phyloP scores from a whole-genome alignment of 768 basidiomycete genomes.

The Lactarius evosmus region DNA sequence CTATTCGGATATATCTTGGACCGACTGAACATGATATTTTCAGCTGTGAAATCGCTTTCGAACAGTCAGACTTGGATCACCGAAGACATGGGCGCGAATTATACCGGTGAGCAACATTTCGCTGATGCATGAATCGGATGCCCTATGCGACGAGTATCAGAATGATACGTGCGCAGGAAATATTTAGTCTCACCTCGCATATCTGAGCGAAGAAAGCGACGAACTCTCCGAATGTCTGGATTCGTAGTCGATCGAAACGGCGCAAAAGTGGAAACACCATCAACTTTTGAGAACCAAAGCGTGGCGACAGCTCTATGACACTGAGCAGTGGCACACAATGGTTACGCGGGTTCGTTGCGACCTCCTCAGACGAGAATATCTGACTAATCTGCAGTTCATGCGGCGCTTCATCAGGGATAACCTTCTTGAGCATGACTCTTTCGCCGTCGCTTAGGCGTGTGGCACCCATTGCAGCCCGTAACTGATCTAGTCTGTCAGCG shows the following conservation, averaged over 20 bases:
- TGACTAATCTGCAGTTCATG: slow-evolving; percentile 35
- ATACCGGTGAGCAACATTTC: slow-evolving; percentile 33
- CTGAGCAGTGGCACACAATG: slow-evolving; percentile 18
- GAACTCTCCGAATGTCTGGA: slow-evolving; percentile 29
- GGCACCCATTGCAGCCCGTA: slow-evolving; percentile 33
- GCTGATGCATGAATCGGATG: slow-evolving; percentile 30
- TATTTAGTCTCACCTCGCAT: slow-evolving; percentile 20
- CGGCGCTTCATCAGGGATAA: slow-evolving; percentile 1
- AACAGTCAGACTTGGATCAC: not conserved
- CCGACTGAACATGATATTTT: slow-evolving; percentile 34
- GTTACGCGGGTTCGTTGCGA: slow-evolving; percentile 30
- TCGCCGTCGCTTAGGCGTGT: slow-evolving; percentile 32
- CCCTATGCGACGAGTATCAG: slow-evolving; percentile 20
- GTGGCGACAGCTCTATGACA: no score
- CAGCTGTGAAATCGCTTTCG: slow-evolving; percentile 19
- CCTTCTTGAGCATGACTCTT: slow-evolving; percentile 35
- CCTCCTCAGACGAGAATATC: slow-evolving; percentile 26
- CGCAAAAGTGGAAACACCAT: slow-evolving; percentile 33
- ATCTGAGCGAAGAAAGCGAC: slow-evolving; percentile 30
- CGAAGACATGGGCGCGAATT: slow-evolving; percentile 22
- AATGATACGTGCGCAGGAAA: slow-evolving; percentile 23
- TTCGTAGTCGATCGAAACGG: slow-evolving; percentile 30
- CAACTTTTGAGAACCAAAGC: slow-evolving; percentile 8
- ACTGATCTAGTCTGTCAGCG: not conserved
- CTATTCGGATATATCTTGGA: slow-evolving; percentile 30